These are phyloP conservation scores for Sphaerulina populicola DNA, from an alignment of 2,329 filamentous ascomycete species.

Conservation along the genomic window DNA sequence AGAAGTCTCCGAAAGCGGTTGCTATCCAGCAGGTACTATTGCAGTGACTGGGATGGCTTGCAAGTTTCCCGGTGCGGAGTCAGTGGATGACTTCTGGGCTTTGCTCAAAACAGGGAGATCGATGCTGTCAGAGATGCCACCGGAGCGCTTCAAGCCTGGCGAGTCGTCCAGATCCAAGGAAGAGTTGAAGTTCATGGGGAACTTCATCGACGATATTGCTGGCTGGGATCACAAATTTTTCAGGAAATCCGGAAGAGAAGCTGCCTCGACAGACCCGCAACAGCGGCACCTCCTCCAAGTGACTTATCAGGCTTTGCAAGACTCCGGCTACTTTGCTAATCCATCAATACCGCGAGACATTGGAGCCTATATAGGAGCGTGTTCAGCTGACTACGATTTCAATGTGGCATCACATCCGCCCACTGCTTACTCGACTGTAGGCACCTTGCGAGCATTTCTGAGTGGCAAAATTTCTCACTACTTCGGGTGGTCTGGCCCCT, in stretches of 20 bases:
- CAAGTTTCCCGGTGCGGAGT: conserved; percentile 10
- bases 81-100: conserved; percentile 12
- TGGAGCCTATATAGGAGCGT: conserved; percentile 10
- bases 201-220: conserved; percentile 11
- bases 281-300: conserved; percentile 9
- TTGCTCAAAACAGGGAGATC: conserved; percentile 8
- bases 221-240: conserved; percentile 11
- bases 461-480: conserved; percentile 9
- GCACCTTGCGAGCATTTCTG: conserved; percentile 9
- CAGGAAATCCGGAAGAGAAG: conserved; percentile 12
- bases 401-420: conserved; percentile 16
- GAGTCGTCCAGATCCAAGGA: background rate
- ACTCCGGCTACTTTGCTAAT: conserved; percentile 12
- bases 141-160: conserved; percentile 5
- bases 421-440: conserved; percentile 17
- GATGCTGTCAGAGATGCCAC: conserved; percentile 5
- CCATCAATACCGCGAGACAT: conserved; percentile 7
- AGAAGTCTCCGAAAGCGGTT: background rate
- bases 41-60: conserved; percentile 17
- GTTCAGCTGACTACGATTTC: conserved; percentile 9
- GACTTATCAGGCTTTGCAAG: conserved; percentile 8
- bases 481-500: conserved; percentile 14
- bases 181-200: conserved; percentile 6
- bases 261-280: conserved; percentile 12
- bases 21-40: conserved; percentile 3